phyloP scores from a whole-genome alignment of 73 alveolate genomes.

The Blepharisma stoltei region DNA sequence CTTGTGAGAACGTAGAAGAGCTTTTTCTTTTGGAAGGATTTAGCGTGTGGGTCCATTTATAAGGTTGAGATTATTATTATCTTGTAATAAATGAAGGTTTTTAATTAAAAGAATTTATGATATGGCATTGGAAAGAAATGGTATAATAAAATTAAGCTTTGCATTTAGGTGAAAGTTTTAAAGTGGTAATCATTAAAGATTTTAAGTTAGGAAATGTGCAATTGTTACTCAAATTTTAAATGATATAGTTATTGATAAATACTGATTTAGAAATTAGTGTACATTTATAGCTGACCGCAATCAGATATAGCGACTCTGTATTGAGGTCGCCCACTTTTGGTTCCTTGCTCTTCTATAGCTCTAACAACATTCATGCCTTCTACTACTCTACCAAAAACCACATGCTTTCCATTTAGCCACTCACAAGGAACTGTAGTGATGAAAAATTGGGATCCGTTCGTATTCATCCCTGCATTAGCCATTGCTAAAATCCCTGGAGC shows the following conservation, averaged over 20 bases:
- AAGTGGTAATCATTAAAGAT: no score
- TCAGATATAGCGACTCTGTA: constrained; percentile 40
- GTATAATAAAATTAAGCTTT: no score
- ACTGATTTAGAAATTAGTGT: no score
- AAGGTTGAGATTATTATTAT: no score
- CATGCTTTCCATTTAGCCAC: constrained; percentile 96
- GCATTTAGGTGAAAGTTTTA: no score
- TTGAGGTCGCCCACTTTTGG: constrained; percentile 49
- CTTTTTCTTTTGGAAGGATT: neutral
- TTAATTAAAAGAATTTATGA: no score
- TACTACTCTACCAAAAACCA: constrained; percentile 89
- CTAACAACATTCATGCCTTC: constrained; percentile 57
- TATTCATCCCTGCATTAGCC: constrained; percentile 96
- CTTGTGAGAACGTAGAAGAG: constrained; percentile 20
- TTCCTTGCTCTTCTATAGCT: constrained; percentile 41
- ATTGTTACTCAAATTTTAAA: no score
- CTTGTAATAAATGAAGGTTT: no score
- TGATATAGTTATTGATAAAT: no score
- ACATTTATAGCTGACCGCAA: constrained; percentile 54
- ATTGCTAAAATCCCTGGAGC: constrained; percentile 76
- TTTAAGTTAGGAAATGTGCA: no score
- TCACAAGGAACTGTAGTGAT: constrained; percentile 89
- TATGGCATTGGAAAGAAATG: no score
- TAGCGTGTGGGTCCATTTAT: neutral
- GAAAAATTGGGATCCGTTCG: constrained; percentile 95